phyloP scores from a whole-genome alignment of 1,284 basidiomycete species.

The Trichosporon sp. region DNA sequence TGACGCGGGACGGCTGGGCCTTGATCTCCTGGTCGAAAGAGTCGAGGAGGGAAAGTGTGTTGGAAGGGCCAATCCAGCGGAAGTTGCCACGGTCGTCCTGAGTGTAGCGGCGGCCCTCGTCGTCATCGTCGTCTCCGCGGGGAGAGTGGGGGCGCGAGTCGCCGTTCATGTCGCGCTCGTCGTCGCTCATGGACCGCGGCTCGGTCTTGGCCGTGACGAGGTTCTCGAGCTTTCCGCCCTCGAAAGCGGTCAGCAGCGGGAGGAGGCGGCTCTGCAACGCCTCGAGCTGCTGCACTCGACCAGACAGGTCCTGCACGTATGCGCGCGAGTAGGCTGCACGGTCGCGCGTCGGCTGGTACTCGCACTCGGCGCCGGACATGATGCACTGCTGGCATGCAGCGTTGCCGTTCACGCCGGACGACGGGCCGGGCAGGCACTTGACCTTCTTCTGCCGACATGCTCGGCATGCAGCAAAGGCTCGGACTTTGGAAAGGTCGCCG shows the following conservation, averaged over 20 bases:
- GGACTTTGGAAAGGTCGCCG: constrained; percentile 44
- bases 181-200: constrained; percentile 9
- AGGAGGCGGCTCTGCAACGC: constrained; percentile 41
- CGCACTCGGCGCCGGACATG: constrained; percentile 45
- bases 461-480: constrained; percentile 51
- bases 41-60: constrained; percentile 85
- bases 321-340: constrained; percentile 53
- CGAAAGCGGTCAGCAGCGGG: constrained; percentile 48
- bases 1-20: constrained; percentile 40
- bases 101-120: constrained; percentile 41
- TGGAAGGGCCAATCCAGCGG: constrained; percentile 88
- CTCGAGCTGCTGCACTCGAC: constrained; percentile 53
- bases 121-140: constrained; percentile 59
- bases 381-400: constrained; percentile 50
- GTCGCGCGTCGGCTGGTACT: constrained; percentile 53
- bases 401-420: constrained; percentile 23
- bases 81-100: constrained; percentile 78
- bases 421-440: constrained; percentile 48
- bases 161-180: constrained; percentile 21
- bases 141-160: constrained; percentile 45
- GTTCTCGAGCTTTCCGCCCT: constrained; percentile 32
- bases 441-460: constrained; percentile 51
- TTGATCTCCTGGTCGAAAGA: constrained; percentile 62
- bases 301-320: constrained; percentile 53
- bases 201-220: constrained; percentile 11